These are phyloP conservation scores for Ganoderma leucocontextum DNA, from an alignment of 1,284 basidiomycete species.

Conservation along the genomic window DNA sequence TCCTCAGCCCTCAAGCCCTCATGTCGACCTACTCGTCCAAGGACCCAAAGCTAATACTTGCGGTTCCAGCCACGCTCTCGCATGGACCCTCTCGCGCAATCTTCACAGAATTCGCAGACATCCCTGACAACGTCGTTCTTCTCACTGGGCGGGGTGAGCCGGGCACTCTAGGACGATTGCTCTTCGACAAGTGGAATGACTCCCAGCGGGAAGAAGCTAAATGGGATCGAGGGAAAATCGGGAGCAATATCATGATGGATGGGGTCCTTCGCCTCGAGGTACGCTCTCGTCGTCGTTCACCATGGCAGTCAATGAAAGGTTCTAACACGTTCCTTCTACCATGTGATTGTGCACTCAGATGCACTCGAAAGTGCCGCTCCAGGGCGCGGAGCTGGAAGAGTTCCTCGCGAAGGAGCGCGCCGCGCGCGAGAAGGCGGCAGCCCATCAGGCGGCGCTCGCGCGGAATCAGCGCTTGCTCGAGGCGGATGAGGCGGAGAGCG, in stretches of 20 bases:
- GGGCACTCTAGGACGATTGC: slow-evolving; percentile 78
- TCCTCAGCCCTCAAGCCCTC: slow-evolving; percentile 83
- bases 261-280: slow-evolving; percentile 74
- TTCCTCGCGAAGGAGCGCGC: slow-evolving; percentile 82
- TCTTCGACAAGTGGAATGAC: slow-evolving; percentile 90
- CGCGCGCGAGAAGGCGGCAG: slow-evolving; percentile 87
- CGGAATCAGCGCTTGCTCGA: slow-evolving; percentile 91
- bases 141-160: slow-evolving; percentile 84
- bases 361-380: slow-evolving; percentile 87
- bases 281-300: slow-evolving; percentile 4
- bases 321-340: not conserved
- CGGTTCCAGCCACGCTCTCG: slow-evolving; percentile 91
- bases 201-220: slow-evolving; percentile 80
- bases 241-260: slow-evolving; percentile 82
- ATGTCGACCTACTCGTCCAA: slow-evolving; percentile 85
- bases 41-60: slow-evolving; percentile 92
- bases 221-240: slow-evolving; percentile 91
- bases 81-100: slow-evolving; percentile 91
- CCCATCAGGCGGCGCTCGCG: slow-evolving; percentile 85
- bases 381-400: slow-evolving; percentile 87
- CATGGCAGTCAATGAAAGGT: no score
- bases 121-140: slow-evolving; percentile 86
- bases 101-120: slow-evolving; percentile 85
- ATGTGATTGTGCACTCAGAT: slow-evolving; percentile 58
- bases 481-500: slow-evolving; percentile 80